Evolutionary conservation across 1,139 yeast genomes (phyloP).

Genomic region (Protomyces inundatus): DNA sequence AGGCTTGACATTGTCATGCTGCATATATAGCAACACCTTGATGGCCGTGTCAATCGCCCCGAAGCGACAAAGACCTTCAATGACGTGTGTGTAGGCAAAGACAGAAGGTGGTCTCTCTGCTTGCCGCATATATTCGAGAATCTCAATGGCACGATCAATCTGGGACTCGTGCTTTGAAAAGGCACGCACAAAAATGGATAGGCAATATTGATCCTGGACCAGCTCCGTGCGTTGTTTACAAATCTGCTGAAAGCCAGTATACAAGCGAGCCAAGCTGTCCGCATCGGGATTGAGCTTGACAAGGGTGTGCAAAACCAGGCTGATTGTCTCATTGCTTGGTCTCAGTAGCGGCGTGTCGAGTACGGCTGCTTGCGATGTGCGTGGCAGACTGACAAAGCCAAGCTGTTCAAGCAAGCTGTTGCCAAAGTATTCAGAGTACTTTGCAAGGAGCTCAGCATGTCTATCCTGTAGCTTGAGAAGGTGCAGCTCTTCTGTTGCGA

Average conservation of each 20-base stretch:
- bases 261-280: background rate
- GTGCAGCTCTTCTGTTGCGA: conserved; percentile 21
- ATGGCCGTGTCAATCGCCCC: conserved; percentile 11
- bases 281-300: conserved; percentile 12
- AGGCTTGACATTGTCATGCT: conserved; percentile 8
- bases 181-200: conserved; percentile 17
- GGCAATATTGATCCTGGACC: background rate
- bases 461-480: conserved; percentile 1
- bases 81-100: conserved; percentile 11
- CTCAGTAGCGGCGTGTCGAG: background rate
- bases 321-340: conserved; percentile 6
- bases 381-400: conserved; percentile 4
- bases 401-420: background rate
- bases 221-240: background rate
- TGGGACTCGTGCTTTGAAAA: conserved; percentile 2
- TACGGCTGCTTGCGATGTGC: background rate
- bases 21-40: conserved; percentile 15
- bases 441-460: conserved; percentile 1
- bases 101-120: conserved; percentile 4
- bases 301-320: conserved; percentile 12
- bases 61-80: conserved; percentile 6
- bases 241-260: background rate
- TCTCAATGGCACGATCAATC: conserved; percentile 4
- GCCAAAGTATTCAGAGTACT: conserved; percentile 9
- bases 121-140: conserved; percentile 12